Conservation (phyloP, 805 yeast genomes). For the Kodamaea laetipori region DNA sequence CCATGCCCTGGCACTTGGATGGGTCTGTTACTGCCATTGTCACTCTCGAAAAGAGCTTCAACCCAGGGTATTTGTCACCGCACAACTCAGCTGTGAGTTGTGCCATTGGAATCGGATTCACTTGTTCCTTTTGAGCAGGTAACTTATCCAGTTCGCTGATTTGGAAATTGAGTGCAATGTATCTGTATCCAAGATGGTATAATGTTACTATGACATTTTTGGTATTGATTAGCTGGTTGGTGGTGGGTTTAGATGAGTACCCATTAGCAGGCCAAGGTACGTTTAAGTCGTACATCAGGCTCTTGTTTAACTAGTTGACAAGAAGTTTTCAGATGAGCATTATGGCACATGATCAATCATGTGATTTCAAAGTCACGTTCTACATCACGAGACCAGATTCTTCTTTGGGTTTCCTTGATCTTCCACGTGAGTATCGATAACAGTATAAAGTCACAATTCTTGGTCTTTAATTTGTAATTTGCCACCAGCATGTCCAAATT, state of each 20-base stretch:
- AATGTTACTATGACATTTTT: constrained; percentile 54
- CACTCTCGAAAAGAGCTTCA: constrained; percentile 60
- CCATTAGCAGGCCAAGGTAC: constrained; percentile 68
- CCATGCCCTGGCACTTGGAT: constrained; percentile 66
- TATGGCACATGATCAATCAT: too few relatives aligned
- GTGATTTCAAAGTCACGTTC: not conserved
- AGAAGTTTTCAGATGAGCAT: not conserved
- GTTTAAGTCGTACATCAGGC: constrained; percentile 57
- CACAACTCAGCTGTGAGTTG: constrained; percentile 23
- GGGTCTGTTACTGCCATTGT: constrained; percentile 80
- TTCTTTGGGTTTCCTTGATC: not conserved
- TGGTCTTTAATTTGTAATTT: not conserved
- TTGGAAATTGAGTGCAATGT: constrained; percentile 72
- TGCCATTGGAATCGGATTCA: constrained; percentile 51
- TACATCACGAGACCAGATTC: not conserved
- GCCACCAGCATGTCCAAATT: constrained; percentile 12
- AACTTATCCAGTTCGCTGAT: constrained; percentile 53
- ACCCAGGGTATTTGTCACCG: constrained; percentile 31
- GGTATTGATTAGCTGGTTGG: constrained; percentile 44
- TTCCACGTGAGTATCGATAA: not conserved
- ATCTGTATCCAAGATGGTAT: constrained; percentile 68
- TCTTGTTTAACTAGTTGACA: not conserved
- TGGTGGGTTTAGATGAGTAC: constrained; percentile 45
- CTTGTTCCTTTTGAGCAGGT: constrained; percentile 45
- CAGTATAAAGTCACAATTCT: not conserved